Evolutionary conservation across 768 basidiomycete genomes (phyloP).

Genomic region (Russula abietina): DNA sequence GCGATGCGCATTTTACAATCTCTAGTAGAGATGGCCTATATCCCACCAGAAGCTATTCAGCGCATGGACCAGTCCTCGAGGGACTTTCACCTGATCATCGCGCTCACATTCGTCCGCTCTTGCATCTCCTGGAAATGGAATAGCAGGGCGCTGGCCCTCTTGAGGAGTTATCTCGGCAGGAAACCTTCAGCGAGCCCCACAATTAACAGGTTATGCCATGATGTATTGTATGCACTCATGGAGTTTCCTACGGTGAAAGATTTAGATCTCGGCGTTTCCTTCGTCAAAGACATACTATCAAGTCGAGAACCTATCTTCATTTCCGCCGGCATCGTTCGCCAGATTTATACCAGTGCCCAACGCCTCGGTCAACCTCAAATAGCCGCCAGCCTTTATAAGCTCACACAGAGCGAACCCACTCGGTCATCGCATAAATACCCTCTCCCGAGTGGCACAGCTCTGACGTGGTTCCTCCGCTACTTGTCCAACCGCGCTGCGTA

Average conservation of each 20-base stretch:
- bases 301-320: constrained; percentile 32
- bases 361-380: constrained; percentile 28
- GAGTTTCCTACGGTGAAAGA: constrained; percentile 27
- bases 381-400: constrained; percentile 44
- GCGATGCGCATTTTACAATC: constrained; percentile 46
- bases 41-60: constrained; percentile 45
- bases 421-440: constrained; percentile 39
- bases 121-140: constrained; percentile 53
- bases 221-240: constrained; percentile 32
- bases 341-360: constrained; percentile 25
- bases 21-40: constrained; percentile 40
- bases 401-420: constrained; percentile 36
- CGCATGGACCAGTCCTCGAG: constrained; percentile 34
- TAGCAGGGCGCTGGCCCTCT: constrained; percentile 36
- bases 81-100: constrained; percentile 44
- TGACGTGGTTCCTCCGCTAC: constrained; percentile 51
- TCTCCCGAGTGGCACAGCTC: constrained; percentile 40
- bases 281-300: constrained; percentile 40
- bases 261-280: constrained; percentile 36
- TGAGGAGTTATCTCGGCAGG: constrained; percentile 31
- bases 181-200: constrained; percentile 26
- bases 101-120: constrained; percentile 44
- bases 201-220: constrained; percentile 37
- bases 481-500: constrained; percentile 37
- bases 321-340: constrained; percentile 40